These are phyloP conservation scores for Colletotrichum magnum DNA, from an alignment of 2,329 filamentous ascomycete species.

Conservation along the genomic window DNA sequence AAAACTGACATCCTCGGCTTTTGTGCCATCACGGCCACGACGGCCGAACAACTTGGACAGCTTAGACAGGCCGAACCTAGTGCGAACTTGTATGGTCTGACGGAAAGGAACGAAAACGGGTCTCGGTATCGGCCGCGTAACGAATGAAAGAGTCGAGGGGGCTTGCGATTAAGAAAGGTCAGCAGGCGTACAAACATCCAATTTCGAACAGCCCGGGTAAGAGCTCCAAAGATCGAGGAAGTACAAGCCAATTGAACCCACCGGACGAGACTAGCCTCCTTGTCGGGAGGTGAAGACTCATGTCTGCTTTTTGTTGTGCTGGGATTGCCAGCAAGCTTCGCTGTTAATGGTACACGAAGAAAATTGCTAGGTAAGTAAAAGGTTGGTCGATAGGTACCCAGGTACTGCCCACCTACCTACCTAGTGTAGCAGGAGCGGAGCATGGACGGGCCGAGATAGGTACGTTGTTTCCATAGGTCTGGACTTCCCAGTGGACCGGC, in stretches of 20 bases:
- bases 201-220: not conserved
- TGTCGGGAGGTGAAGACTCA: conserved; percentile 43
- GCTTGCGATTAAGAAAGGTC: conserved; percentile 23
- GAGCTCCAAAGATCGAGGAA: not conserved
- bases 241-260: conserved; percentile 17
- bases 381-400: not conserved
- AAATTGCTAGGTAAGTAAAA: conserved; percentile 19
- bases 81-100: conserved; percentile 52
- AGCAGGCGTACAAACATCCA: conserved; percentile 29
- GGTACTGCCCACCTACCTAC: not conserved
- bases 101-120: conserved; percentile 44
- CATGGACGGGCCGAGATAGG: too few species aligned
- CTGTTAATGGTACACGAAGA: conserved; percentile 20
- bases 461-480: too few species aligned
- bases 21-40: conserved; percentile 13
- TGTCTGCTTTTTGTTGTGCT: conserved; percentile 29
- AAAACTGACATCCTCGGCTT: conserved; percentile 41
- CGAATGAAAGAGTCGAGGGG: conserved; percentile 26
- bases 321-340: conserved; percentile 19
- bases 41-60: conserved; percentile 55
- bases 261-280: conserved; percentile 42
- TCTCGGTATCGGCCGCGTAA: conserved; percentile 21
- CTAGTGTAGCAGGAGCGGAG: too few species aligned
- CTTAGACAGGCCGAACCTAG: conserved; percentile 58
- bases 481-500: too few species aligned